A percentile compares a stretch with the other conserved stretches of the same genome.
phyloP scores from a whole-genome alignment of 2,329 filamentous ascomycete species.

The Pseudopyrenochaeta lycopersici region DNA sequence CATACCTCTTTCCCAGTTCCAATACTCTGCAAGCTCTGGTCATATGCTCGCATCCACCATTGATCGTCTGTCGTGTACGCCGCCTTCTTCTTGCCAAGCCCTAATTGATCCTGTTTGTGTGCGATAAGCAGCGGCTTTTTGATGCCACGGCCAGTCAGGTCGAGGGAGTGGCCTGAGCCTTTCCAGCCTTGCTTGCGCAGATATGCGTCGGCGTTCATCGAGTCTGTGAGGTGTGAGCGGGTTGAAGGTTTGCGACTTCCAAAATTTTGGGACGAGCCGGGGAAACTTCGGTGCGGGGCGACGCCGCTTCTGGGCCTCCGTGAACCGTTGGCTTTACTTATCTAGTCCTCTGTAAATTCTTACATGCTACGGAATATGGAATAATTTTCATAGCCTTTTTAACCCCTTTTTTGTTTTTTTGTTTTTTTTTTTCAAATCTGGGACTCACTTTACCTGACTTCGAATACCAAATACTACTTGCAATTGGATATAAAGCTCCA shows the following conservation, averaged over 20 bases:
- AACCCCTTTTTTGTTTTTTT: no score
- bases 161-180: slow-evolving; percentile 86
- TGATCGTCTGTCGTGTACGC: slow-evolving; percentile 72
- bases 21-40: slow-evolving; percentile 81
- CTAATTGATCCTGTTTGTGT: slow-evolving; percentile 81
- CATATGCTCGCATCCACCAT: slow-evolving; percentile 97
- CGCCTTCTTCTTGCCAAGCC: slow-evolving; percentile 77
- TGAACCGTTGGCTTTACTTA: no score
- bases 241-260: neutral
- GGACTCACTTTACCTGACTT: no score
- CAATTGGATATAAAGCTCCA: no score
- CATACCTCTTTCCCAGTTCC: slow-evolving; percentile 42
- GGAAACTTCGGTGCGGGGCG: slow-evolving; percentile 6
- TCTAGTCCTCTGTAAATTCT: no score
- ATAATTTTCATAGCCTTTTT: no score
- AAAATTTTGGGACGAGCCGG: slow-evolving; percentile 27
- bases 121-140: slow-evolving; percentile 83
- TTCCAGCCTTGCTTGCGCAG: slow-evolving; percentile 90
- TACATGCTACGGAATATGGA: no score
- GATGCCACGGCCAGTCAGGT: slow-evolving; percentile 78
- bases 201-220: slow-evolving; percentile 85
- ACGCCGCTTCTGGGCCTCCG: neutral
- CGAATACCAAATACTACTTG: no score
- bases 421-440: no score
- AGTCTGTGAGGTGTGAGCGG: slow-evolving; percentile 4